Percentiles rank a stretch among this genome's conserved stretches.
Conservation (phyloP, 306 rosid genomes). For the Trichosanthes cucumerina region DNA sequence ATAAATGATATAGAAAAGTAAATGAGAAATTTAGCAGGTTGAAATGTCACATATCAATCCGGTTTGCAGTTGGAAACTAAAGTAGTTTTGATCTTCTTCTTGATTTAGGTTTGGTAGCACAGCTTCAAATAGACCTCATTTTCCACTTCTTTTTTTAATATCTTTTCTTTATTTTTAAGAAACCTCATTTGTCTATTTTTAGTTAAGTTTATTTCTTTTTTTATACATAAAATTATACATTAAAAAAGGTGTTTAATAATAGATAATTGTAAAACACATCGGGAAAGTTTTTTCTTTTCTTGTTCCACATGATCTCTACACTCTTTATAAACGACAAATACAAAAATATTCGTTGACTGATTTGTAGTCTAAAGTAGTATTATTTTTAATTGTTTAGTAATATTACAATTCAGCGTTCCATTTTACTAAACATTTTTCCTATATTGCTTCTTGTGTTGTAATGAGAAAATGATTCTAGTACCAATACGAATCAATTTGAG, state of each 20-base stretch:
- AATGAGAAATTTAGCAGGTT: conserved; percentile 15
- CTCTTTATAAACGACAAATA: neutral
- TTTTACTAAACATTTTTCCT: neutral
- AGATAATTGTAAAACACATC: neutral
- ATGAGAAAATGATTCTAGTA: neutral
- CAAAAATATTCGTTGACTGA: neutral
- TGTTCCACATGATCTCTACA: neutral
- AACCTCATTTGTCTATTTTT: neutral
- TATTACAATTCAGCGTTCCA: neutral
- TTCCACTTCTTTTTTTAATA: neutral
- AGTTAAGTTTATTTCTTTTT: neutral
- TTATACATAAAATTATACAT: neutral
- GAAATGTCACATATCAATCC: conserved; percentile 47
- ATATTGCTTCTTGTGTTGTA: neutral
- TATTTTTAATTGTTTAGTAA: neutral
- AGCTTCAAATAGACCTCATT: neutral
- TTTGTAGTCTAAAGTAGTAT: neutral
- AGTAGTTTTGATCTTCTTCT: conserved; percentile 23
- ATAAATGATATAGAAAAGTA: conserved; percentile 11
- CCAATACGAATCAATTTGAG: too few relatives aligned
- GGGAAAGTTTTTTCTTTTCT: neutral
- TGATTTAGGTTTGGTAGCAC: conserved; percentile 10
- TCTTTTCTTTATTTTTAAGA: conserved; percentile 1
- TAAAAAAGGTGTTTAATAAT: neutral
- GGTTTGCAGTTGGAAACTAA: conserved; percentile 47